Percentiles rank a stretch among this genome's conserved stretches.
Evolutionary conservation across 371 early-diverging fungal genomes (phyloP).

Genomic region (Entomophthora muscae): DNA sequence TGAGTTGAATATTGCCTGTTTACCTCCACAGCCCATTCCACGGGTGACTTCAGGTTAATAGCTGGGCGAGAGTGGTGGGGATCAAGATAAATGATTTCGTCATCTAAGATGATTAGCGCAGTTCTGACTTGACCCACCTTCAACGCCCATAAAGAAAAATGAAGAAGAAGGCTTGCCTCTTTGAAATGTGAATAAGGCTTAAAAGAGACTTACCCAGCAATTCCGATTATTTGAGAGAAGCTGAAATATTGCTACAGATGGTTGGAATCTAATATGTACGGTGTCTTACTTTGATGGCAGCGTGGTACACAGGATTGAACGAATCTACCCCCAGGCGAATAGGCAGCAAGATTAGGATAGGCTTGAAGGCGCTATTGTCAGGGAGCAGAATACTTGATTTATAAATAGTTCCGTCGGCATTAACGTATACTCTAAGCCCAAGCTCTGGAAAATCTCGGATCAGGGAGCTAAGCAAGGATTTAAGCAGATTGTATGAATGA

Average conservation of each 20-base stretch:
- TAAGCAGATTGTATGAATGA: too few relatives aligned
- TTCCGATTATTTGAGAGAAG: conserved; percentile 64
- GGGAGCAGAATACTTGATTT: conserved; percentile 25
- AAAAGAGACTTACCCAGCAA: conserved; percentile 53
- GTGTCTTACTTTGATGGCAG: conserved; percentile 33
- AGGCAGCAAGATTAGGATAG: conserved; percentile 66
- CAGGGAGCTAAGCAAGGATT: conserved; percentile 40
- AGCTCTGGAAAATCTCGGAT: conserved; percentile 39
- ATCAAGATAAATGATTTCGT: conserved; percentile 78
- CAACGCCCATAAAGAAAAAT: conserved; percentile 75
- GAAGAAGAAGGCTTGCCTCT: conserved; percentile 87
- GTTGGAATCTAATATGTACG: background rate
- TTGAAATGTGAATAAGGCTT: conserved; percentile 1
- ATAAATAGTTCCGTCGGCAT: conserved; percentile 56
- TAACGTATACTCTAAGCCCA: conserved; percentile 44
- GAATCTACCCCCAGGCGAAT: conserved; percentile 74
- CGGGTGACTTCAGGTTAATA: conserved; percentile 27
- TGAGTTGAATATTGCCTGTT: background rate
- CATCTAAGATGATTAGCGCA: conserved; percentile 19
- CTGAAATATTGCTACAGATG: conserved; percentile 38
- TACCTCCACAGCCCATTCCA: conserved; percentile 29
- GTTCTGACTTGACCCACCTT: conserved; percentile 25
- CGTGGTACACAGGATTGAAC: conserved; percentile 67
- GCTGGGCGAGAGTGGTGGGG: conserved; percentile 75
- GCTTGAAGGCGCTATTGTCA: conserved; percentile 22